phyloP scores from a whole-genome alignment of 2,329 filamentous ascomycete genomes.

The Diaporthe amygdali region DNA sequence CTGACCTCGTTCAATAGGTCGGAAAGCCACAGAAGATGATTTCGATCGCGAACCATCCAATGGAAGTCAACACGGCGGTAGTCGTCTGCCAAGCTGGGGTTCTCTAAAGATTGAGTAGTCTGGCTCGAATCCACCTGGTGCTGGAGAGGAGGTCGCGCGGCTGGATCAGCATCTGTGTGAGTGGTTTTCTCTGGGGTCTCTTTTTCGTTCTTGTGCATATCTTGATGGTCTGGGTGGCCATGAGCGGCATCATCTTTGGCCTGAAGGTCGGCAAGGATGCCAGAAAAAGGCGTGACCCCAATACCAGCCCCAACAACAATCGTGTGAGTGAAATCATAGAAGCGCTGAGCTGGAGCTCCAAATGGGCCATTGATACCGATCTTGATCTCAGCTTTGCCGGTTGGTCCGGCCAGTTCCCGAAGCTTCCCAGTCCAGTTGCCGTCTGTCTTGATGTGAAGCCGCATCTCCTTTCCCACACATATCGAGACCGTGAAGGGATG shows the following conservation, averaged over 20 bases:
- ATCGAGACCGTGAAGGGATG: conserved; percentile 65
- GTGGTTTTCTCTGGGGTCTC: too few species aligned
- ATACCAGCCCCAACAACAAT: conserved; percentile 63
- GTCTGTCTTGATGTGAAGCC: conserved; percentile 63
- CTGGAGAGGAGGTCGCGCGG: background rate
- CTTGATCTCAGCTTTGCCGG: conserved; percentile 25
- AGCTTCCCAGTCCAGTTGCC: conserved; percentile 60
- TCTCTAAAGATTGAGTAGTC: background rate
- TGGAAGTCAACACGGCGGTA: conserved; percentile 63
- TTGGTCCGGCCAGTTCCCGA: conserved; percentile 32
- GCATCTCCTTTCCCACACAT: conserved; percentile 56
- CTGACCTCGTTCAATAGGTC: conserved; percentile 57
- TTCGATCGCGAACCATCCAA: conserved; percentile 64
- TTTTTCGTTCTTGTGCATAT: background rate
- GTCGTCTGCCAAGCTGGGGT: conserved; percentile 35
- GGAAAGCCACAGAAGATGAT: conserved; percentile 62
- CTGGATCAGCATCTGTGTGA: background rate
- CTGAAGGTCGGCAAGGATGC: conserved; percentile 46
- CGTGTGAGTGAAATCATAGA: conserved; percentile 62
- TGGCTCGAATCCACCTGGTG: background rate
- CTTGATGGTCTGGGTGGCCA: background rate
- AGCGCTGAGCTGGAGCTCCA: conserved; percentile 62
- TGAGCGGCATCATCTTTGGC: background rate
- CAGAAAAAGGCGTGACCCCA: conserved; percentile 63
- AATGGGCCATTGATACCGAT: conserved; percentile 63